phyloP scores from a whole-genome alignment of 805 yeast genomes.

The Blastobotrys americana region DNA sequence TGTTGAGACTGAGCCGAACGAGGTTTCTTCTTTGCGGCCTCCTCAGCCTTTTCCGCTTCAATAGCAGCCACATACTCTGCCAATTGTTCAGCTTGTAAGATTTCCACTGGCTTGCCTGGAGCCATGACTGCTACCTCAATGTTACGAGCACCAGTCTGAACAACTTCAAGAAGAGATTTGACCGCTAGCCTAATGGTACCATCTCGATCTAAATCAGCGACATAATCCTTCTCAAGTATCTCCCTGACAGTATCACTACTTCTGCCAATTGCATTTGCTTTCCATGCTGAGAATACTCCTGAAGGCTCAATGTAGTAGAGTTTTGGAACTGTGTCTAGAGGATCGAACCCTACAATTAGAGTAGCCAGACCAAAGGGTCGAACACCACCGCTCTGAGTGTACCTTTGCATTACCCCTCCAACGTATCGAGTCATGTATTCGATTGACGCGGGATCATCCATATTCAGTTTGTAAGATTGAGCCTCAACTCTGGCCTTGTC shows the following conservation, averaged over 20 bases:
- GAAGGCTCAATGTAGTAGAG: conserved; percentile 95
- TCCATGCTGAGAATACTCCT: conserved; percentile 96
- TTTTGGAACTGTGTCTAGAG: conserved; percentile 69
- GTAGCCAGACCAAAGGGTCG: conserved; percentile 97
- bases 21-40: conserved; percentile 56
- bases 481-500: conserved; percentile 97
- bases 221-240: conserved; percentile 83
- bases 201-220: conserved; percentile 51
- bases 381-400: conserved; percentile 97
- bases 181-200: conserved; percentile 75
- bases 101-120: conserved; percentile 53
- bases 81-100: conserved; percentile 62
- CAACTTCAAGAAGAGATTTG: conserved; percentile 86
- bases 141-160: conserved; percentile 95
- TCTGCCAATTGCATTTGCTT: conserved; percentile 94
- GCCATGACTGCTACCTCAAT: conserved; percentile 86
- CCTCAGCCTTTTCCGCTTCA: conserved; percentile 81
- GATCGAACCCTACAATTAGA: conserved; percentile 91
- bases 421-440: conserved; percentile 90
- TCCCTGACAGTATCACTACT: conserved; percentile 93
- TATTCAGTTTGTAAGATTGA: conserved; percentile 85
- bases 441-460: conserved; percentile 87
- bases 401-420: conserved; percentile 96
- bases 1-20: background rate
- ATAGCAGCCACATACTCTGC: conserved; percentile 69